These are phyloP conservation scores for Sporobolomyces phaffii DNA, from an alignment of 768 basidiomycete species.

Conservation along the genomic window DNA sequence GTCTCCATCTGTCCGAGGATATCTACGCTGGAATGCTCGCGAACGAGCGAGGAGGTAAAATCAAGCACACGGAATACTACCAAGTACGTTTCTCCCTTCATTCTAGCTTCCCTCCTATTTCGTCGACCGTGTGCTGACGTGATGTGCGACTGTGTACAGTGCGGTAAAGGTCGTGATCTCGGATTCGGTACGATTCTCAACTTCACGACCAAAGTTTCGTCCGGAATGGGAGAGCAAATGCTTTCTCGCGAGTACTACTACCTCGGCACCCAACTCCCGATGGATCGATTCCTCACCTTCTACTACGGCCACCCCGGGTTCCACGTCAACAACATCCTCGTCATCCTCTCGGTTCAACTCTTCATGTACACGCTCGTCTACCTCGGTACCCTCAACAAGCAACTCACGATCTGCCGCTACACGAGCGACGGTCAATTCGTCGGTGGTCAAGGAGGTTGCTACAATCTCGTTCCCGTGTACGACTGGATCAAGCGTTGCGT, in stretches of 20 bases:
- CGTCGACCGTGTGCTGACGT: background rate
- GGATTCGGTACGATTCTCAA: slow-evolving; percentile 98
- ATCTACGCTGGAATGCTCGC: slow-evolving; percentile 99
- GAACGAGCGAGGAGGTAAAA: slow-evolving; percentile 88
- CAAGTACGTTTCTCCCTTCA: slow-evolving; percentile 54
- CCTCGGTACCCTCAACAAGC: slow-evolving; percentile 82
- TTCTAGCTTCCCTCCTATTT: background rate
- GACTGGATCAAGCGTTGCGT: slow-evolving; percentile 94
- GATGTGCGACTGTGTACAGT: slow-evolving; percentile 45
- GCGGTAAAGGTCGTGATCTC: slow-evolving; percentile 95
- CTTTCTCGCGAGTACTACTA: slow-evolving; percentile 98
- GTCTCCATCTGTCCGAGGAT: slow-evolving; percentile 97
- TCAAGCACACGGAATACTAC: slow-evolving; percentile 99
- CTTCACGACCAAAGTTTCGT: slow-evolving; percentile 99
- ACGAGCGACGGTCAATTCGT: slow-evolving; percentile 63
- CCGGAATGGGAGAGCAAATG: slow-evolving; percentile 99
- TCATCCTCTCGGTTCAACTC: slow-evolving; percentile 91
- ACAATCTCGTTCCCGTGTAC: slow-evolving; percentile 87
- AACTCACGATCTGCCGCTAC: slow-evolving; percentile 73
- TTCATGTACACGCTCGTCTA: slow-evolving; percentile 94
- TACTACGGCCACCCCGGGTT: slow-evolving; percentile 99
- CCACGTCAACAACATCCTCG: slow-evolving; percentile 99
- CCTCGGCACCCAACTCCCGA: slow-evolving; percentile 90
- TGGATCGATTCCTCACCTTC: slow-evolving; percentile 98
- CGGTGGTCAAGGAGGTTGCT: slow-evolving; percentile 78